These are phyloP conservation scores for Heterobasidion occidentale DNA, from an alignment of 1,284 basidiomycete species.

Conservation along the genomic window DNA sequence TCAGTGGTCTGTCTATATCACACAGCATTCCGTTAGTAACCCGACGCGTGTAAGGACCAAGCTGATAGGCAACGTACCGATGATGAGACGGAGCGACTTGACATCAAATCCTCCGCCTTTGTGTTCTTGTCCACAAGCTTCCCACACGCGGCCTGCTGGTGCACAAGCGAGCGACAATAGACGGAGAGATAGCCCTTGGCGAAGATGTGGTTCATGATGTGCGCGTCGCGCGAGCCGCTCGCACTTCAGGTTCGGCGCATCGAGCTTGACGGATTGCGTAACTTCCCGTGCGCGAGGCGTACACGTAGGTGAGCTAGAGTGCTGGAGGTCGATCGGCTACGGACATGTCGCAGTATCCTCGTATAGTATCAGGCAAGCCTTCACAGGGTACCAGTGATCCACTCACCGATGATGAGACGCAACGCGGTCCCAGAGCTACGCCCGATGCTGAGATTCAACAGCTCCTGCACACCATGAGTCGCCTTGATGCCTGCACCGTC, in stretches of 20 bases:
- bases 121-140: slow-evolving; percentile 27
- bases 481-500: slow-evolving; percentile 28
- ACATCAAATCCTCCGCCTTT: slow-evolving; percentile 24
- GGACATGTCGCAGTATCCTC: neutral
- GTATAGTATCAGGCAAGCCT: neutral
- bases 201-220: slow-evolving; percentile 40
- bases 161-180: slow-evolving; percentile 26
- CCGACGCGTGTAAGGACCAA: neutral
- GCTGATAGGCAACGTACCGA: slow-evolving; percentile 22
- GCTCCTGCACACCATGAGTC: slow-evolving; percentile 27
- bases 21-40: too few relatives aligned
- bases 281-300: slow-evolving; percentile 20
- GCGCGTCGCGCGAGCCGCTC: slow-evolving; percentile 19
- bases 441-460: slow-evolving; percentile 30
- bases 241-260: slow-evolving; percentile 19
- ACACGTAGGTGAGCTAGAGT: slow-evolving; percentile 36
- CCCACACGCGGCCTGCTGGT: slow-evolving; percentile 31
- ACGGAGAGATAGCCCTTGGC: slow-evolving; percentile 27
- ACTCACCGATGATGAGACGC: slow-evolving; percentile 33
- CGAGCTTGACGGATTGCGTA: slow-evolving; percentile 33
- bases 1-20: neutral
- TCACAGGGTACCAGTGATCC: neutral
- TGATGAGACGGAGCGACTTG: slow-evolving; percentile 28
- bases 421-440: slow-evolving; percentile 32
- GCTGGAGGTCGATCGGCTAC: slow-evolving; percentile 30